Evolutionary conservation across 495 filamentous ascomycete species (phyloP).

Genomic region (Cenococcum geophilum): DNA sequence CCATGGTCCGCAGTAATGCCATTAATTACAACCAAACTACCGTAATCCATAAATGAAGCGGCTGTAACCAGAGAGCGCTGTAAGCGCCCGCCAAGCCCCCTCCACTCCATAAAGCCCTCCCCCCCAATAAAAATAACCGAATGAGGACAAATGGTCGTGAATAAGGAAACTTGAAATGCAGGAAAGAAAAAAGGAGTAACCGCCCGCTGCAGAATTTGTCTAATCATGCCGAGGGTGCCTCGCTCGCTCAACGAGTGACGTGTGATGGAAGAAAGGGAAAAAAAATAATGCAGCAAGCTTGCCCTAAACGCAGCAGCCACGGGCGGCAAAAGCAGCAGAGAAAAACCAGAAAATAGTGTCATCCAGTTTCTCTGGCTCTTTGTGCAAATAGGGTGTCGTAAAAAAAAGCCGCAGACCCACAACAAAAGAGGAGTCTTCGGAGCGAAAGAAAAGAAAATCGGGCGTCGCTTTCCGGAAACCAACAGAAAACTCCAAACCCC

Average conservation of each 20-base stretch:
- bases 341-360: neutral
- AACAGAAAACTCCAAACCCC: neutral
- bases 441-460: constrained; percentile 6
- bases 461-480: constrained; percentile 1
- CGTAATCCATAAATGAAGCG: neutral
- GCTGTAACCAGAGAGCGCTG: neutral
- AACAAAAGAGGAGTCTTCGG: neutral
- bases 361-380: neutral
- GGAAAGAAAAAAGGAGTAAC: neutral
- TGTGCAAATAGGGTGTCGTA: neutral
- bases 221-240: neutral
- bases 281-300: neutral
- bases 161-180: neutral
- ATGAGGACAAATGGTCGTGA: neutral
- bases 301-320: neutral
- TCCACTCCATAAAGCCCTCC: neutral
- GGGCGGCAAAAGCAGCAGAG: neutral
- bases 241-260: neutral
- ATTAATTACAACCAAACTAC: constrained; percentile 9
- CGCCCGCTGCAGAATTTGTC: neutral
- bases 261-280: neutral
- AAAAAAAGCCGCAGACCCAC: neutral
- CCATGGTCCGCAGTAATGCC: constrained; percentile 2
- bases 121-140: neutral
- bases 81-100: neutral